Percentiles rank a stretch among this genome's conserved stretches.
Evolutionary conservation across 495 filamentous ascomycete genomes (phyloP).

Genomic region (Paragyromitra xinjiangensis): DNA sequence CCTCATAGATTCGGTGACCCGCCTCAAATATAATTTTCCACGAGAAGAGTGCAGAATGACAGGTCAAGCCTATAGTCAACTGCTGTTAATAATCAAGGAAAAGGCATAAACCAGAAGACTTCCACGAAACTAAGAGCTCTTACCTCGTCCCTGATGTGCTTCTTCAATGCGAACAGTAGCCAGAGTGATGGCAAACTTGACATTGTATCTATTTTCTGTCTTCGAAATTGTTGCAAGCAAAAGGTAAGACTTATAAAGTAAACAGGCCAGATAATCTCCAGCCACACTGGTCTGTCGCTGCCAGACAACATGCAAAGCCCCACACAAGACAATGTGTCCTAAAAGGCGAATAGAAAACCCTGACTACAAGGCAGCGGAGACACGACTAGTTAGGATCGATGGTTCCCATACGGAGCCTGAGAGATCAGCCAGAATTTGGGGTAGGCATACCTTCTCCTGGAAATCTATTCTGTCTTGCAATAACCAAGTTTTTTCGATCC

Average conservation of each 20-base stretch:
- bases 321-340: constrained; percentile 84
- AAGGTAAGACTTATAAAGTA: constrained; percentile 84
- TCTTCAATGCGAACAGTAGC: constrained; percentile 76
- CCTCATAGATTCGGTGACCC: constrained; percentile 78
- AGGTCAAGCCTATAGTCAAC: constrained; percentile 70
- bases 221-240: constrained; percentile 75
- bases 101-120: background rate
- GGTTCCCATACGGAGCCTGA: background rate
- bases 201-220: constrained; percentile 69
- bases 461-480: constrained; percentile 81
- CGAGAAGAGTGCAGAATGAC: constrained; percentile 82
- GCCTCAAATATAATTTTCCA: constrained; percentile 94
- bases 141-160: constrained; percentile 84
- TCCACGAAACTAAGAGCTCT: constrained; percentile 26
- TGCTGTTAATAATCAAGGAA: background rate
- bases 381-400: constrained; percentile 28
- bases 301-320: constrained; percentile 86
- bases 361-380: constrained; percentile 20
- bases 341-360: constrained; percentile 70
- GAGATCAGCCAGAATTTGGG: constrained; percentile 13
- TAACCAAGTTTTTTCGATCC: constrained; percentile 76
- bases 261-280: constrained; percentile 85
- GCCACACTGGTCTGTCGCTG: constrained; percentile 70
- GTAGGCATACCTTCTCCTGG: constrained; percentile 69
- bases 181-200: constrained; percentile 78